Conservation (phyloP, 176 grass and related monocot genomes). For the Themeda triandra region DNA sequence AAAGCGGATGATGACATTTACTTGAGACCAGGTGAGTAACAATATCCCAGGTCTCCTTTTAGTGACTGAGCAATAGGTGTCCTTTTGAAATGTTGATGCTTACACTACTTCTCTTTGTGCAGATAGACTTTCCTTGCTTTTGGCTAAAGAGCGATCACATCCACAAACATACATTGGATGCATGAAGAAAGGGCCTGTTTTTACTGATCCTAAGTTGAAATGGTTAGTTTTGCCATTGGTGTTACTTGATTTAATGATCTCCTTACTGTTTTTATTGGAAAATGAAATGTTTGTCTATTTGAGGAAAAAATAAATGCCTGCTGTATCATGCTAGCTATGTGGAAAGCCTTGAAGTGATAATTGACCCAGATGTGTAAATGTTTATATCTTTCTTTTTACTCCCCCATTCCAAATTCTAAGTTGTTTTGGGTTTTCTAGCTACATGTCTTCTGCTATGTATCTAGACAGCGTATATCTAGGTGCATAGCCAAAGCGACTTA, state of each 20-base stretch:
- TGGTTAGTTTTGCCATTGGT: conserved; percentile 59
- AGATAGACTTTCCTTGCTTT: conserved; percentile 95
- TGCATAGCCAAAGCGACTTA: too few species aligned
- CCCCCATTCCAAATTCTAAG: not conserved
- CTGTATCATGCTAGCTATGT: not conserved
- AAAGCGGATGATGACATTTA: conserved; percentile 99
- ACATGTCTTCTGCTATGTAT: too few species aligned
- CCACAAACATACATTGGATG: conserved; percentile 96
- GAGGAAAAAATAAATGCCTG: not conserved
- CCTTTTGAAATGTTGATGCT: conserved; percentile 15
- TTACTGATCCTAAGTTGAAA: conserved; percentile 96
- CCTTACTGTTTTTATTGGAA: conserved; percentile 6
- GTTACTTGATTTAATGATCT: not conserved
- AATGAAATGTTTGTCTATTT: not conserved
- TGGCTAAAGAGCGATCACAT: conserved; percentile 82
- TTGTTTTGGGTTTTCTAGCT: too few species aligned
- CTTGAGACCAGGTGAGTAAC: conserved; percentile 73
- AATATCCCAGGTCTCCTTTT: not conserved
- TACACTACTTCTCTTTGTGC: conserved; percentile 30
- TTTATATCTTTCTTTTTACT: not conserved
- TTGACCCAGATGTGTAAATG: not conserved
- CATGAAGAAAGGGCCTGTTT: conserved; percentile 99
- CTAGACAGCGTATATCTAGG: too few species aligned
- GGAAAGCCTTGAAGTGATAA: not conserved
- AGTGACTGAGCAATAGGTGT: not conserved